Percentiles rank a stretch among this genome's conserved stretches.
Evolutionary conservation across 345 rosid species (phyloP).

Genomic region (Crucihimalaya himalaica): DNA sequence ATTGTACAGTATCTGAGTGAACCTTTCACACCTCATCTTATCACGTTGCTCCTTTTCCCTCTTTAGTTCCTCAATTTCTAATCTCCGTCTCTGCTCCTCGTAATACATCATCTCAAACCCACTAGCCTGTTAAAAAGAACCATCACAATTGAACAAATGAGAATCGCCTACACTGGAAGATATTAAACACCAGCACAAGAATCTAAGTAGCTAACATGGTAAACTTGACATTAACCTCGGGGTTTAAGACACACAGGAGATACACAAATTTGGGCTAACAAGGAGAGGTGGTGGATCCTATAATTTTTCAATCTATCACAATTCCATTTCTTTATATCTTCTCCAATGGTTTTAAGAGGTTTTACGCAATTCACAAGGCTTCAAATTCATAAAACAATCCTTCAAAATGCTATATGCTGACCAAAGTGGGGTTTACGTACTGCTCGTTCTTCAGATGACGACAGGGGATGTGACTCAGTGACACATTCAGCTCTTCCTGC

Average conservation of each 20-base stretch:
- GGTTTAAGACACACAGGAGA: conserved; percentile 8
- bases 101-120: conserved; percentile 26
- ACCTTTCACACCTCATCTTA: conserved; percentile 31
- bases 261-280: neutral
- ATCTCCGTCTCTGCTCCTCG: conserved; percentile 38
- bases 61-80: conserved; percentile 39
- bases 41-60: conserved; percentile 31
- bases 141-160: conserved; percentile 6
- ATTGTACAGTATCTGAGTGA: conserved; percentile 37
- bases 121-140: conserved; percentile 23
- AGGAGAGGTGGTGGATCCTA: neutral
- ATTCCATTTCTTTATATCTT: neutral
- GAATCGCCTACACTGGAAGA: conserved; percentile 9
- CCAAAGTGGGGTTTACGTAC: conserved; percentile 29
- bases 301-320: neutral
- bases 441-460: conserved; percentile 25
- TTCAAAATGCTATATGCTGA: neutral
- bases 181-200: conserved; percentile 13
- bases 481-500: neutral
- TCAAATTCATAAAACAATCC: neutral
- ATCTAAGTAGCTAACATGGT: conserved; percentile 6
- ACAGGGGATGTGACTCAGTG: conserved; percentile 16
- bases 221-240: neutral
- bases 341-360: neutral
- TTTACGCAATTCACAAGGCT: conserved; percentile 3